Evolutionary conservation across 306 rosid genomes (phyloP).

Genomic region (Dryas octopetala): DNA sequence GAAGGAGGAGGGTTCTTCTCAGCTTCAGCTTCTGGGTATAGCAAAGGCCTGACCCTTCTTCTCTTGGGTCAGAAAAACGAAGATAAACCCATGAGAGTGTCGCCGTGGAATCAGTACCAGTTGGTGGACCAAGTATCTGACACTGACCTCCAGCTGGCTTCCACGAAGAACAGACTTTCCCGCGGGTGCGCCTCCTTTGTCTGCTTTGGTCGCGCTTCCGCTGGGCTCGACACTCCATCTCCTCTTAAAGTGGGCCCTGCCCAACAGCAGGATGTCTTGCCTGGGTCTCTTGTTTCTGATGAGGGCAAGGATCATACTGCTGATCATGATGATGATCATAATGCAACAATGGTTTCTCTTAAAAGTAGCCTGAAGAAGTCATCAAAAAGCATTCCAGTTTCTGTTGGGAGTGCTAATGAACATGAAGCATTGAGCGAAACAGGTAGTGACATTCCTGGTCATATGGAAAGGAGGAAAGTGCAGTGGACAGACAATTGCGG

Average conservation of each 20-base stretch:
- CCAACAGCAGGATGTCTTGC: slow-evolving; percentile 71
- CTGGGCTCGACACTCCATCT: slow-evolving; percentile 72
- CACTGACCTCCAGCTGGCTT: slow-evolving; percentile 95
- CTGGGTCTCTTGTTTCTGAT: slow-evolving; percentile 49
- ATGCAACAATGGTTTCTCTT: slow-evolving; percentile 50
- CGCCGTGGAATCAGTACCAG: slow-evolving; percentile 98
- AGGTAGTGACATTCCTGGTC: slow-evolving; percentile 40
- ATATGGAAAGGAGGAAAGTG: slow-evolving; percentile 68
- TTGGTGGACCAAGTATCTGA: slow-evolving; percentile 92
- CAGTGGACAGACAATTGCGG: slow-evolving; percentile 97
- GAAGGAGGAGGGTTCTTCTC: slow-evolving; percentile 99
- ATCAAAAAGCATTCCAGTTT: slow-evolving; percentile 36
- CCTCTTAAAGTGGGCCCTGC: slow-evolving; percentile 87
- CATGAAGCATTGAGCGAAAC: slow-evolving; percentile 41
- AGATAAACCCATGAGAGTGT: slow-evolving; percentile 98
- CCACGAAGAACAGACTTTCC: slow-evolving; percentile 72
- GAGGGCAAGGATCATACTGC: slow-evolving; percentile 48
- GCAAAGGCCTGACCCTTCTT: slow-evolving; percentile 94
- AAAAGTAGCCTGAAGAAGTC: slow-evolving; percentile 85
- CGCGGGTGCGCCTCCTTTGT: slow-evolving; percentile 89
- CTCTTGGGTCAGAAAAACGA: slow-evolving; percentile 86
- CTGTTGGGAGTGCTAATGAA: slow-evolving; percentile 46
- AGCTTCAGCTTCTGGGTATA: slow-evolving; percentile 96
- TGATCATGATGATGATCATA: slow-evolving; percentile 37
- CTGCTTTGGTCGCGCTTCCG: slow-evolving; percentile 94